A percentile compares a stretch with the other conserved stretches of the same genome.
Conservation (phyloP, 129 eudicot genomes). For the Smallanthus sonchifolius region DNA sequence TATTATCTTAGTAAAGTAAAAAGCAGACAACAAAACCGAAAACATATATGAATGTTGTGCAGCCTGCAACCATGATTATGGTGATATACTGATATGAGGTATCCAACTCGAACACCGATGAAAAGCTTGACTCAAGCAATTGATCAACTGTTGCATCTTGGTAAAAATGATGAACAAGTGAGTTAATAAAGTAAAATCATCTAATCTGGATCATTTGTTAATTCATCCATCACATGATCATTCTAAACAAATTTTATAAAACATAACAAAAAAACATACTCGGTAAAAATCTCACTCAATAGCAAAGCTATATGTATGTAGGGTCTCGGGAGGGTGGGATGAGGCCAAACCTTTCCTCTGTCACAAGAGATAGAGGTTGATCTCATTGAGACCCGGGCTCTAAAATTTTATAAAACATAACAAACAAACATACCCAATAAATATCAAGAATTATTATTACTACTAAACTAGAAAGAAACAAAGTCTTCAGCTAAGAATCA, state of each 20-base stretch:
- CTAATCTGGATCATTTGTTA: not conserved
- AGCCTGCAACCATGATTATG: not conserved
- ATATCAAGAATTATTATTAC: not conserved
- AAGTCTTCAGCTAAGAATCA: not conserved
- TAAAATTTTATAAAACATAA: not conserved
- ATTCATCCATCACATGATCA: conserved; percentile 6
- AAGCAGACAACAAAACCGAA: not conserved
- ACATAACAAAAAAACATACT: not conserved
- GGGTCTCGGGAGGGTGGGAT: too few species aligned
- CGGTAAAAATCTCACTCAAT: not conserved
- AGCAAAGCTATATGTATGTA: too few species aligned
- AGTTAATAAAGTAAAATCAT: not conserved
- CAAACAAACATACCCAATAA: too few species aligned
- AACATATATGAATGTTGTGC: not conserved
- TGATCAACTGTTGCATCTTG: conserved; percentile 14
- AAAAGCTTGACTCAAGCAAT: not conserved
- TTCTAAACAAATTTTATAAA: not conserved
- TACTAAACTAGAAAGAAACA: conserved; percentile 7
- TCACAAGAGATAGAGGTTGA: too few species aligned
- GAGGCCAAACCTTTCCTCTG: too few species aligned
- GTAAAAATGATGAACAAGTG: not conserved
- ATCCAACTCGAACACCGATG: conserved; percentile 3
- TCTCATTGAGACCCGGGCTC: too few species aligned
- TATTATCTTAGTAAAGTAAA: not conserved
- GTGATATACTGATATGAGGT: not conserved